Conservation (phyloP, 495 filamentous ascomycete genomes). For the Xylaria telfairii region DNA sequence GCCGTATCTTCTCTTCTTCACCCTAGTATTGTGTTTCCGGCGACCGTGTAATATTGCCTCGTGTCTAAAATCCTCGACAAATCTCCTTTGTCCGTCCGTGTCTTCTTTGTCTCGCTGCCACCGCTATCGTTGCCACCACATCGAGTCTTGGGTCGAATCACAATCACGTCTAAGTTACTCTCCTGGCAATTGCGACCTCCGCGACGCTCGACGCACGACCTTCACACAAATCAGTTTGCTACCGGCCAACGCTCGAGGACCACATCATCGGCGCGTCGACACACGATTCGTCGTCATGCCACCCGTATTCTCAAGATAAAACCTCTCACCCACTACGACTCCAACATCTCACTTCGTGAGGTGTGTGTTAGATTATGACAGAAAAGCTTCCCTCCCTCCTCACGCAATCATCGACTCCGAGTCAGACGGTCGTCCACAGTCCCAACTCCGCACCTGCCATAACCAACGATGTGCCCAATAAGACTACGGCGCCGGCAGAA, state of each 20-base stretch:
- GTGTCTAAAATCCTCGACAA: conserved; percentile 26
- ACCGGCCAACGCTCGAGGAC: conserved; percentile 28
- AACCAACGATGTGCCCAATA: conserved; percentile 63
- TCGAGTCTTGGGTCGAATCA: conserved; percentile 25
- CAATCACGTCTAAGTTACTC: conserved; percentile 24
- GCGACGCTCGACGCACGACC: conserved; percentile 29
- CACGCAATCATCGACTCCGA: conserved; percentile 60
- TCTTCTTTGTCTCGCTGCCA: conserved; percentile 36
- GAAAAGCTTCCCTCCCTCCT: conserved; percentile 73
- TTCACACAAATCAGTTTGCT: conserved; percentile 13
- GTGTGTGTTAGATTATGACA: conserved; percentile 88
- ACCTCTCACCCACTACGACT: conserved; percentile 41
- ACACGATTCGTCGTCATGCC: conserved; percentile 62
- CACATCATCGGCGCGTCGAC: conserved; percentile 43
- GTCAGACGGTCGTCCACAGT: conserved; percentile 56
- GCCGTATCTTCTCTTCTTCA: conserved; percentile 17
- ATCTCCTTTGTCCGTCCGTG: conserved; percentile 39
- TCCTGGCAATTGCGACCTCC: conserved; percentile 25
- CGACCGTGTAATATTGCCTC: conserved; percentile 26
- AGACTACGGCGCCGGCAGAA: conserved; percentile 60
- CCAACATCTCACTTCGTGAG: conserved; percentile 58
- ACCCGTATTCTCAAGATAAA: conserved; percentile 60
- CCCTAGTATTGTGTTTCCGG: conserved; percentile 13
- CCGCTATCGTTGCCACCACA: conserved; percentile 9
- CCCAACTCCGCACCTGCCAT: conserved; percentile 53